These are phyloP conservation scores for Prosopis cineraria DNA, from an alignment of 306 rosid genomes.

Conservation along the genomic window DNA sequence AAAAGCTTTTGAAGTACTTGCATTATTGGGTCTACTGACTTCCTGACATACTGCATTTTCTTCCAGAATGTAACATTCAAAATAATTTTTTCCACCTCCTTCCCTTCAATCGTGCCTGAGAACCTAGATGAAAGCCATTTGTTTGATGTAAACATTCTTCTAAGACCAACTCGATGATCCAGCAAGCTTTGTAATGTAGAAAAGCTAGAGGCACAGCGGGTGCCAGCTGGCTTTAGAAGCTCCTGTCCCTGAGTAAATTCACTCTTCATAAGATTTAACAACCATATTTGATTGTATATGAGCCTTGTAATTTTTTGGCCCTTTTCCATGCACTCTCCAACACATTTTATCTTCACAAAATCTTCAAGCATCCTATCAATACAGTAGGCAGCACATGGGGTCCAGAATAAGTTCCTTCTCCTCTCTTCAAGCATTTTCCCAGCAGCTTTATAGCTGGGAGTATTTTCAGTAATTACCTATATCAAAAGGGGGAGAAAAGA, in stretches of 20 bases:
- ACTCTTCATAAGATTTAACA: conserved; percentile 81
- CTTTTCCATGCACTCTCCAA: conserved; percentile 86
- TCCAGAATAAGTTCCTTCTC: conserved; percentile 87
- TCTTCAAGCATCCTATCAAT: conserved; percentile 82
- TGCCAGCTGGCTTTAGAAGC: conserved; percentile 68
- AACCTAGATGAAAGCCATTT: conserved; percentile 80
- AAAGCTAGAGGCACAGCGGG: conserved; percentile 75
- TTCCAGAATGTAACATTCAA: conserved; percentile 80
- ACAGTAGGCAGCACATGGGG: conserved; percentile 84
- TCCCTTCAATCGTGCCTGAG: conserved; percentile 70
- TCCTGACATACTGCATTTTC: conserved; percentile 68
- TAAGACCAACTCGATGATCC: conserved; percentile 75
- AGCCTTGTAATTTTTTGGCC: conserved; percentile 77
- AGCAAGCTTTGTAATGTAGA: conserved; percentile 74
- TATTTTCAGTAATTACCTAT: conserved; percentile 84
- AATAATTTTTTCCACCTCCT: conserved; percentile 80
- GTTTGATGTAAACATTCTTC: conserved; percentile 78
- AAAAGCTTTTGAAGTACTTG: conserved; percentile 77
- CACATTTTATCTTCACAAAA: conserved; percentile 73
- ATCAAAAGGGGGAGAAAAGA: conserved; percentile 34
- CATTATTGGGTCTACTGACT: conserved; percentile 81
- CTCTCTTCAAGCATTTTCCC: conserved; percentile 95
- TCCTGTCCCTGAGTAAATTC: conserved; percentile 82
- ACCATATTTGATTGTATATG: conserved; percentile 82
- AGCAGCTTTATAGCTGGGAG: conserved; percentile 73